These are phyloP conservation scores for Mortierella sp. DNA, from an alignment of 371 early-diverging fungal genomes.

Conservation along the genomic window DNA sequence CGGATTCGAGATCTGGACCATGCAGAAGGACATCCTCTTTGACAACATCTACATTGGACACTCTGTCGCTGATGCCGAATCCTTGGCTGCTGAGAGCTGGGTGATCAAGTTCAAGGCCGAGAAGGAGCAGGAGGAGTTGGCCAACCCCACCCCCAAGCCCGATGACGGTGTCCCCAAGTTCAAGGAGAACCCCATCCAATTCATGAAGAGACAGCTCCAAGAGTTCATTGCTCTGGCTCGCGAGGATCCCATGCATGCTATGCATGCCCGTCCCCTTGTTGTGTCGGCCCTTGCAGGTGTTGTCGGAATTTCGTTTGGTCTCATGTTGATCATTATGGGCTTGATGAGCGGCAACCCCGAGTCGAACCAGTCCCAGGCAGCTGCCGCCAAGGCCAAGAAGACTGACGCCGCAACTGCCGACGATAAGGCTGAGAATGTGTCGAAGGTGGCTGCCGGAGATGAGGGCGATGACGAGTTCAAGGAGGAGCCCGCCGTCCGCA, in stretches of 20 bases:
- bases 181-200: constrained; percentile 49
- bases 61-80: constrained; percentile 76
- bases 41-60: constrained; percentile 93
- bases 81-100: constrained; percentile 73
- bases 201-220: constrained; percentile 38
- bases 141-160: constrained; percentile 35
- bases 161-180: constrained; percentile 20
- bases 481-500: constrained; percentile 18
- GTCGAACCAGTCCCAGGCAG: not conserved
- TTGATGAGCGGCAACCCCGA: constrained; percentile 31
- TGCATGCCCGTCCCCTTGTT: constrained; percentile 58
- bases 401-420: constrained; percentile 43
- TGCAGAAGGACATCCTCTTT: constrained; percentile 93
- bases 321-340: constrained; percentile 48
- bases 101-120: constrained; percentile 72
- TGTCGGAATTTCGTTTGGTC: constrained; percentile 38
- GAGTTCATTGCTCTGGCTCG: constrained; percentile 56
- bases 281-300: constrained; percentile 53
- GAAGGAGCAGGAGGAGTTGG: constrained; percentile 66
- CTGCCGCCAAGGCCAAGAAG: constrained; percentile 44
- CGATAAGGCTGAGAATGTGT: constrained; percentile 27
- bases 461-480: constrained; percentile 8
- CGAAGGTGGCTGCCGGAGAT: constrained; percentile 4
- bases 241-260: constrained; percentile 60
- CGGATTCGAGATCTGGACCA: constrained; percentile 98